Percentiles rank a stretch among this genome's conserved stretches.
phyloP scores from a whole-genome alignment of 371 early-diverging fungal species.

The Circinella umbellata region DNA sequence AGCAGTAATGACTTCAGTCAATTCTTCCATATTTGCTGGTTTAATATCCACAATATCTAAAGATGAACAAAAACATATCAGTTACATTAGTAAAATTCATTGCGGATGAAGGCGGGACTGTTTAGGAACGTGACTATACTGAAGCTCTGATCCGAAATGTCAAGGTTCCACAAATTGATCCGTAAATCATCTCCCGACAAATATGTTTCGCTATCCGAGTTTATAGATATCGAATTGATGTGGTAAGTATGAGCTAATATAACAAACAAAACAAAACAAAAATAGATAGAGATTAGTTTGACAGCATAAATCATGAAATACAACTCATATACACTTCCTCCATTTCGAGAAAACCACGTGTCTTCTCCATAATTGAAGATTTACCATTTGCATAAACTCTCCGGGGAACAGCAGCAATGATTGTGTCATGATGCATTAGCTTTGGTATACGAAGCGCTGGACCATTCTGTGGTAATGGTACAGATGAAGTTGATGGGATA shows the following conservation, averaged over 20 bases:
- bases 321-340: too few relatives aligned
- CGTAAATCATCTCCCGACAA: slow-evolving; percentile 98
- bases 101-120: not conserved
- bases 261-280: not conserved
- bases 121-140: slow-evolving; percentile 60
- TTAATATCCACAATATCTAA: slow-evolving; percentile 99
- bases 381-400: slow-evolving; percentile 91
- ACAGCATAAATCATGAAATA: too few relatives aligned
- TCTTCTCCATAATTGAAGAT: too few relatives aligned
- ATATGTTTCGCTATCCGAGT: slow-evolving; percentile 96
- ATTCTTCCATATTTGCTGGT: slow-evolving; percentile 98
- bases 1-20: slow-evolving; percentile 99
- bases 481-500: slow-evolving; percentile 22
- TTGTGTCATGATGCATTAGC: slow-evolving; percentile 91
- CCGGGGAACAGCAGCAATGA: slow-evolving; percentile 93
- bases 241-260: slow-evolving; percentile 94
- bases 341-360: too few relatives aligned
- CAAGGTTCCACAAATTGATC: slow-evolving; percentile 98
- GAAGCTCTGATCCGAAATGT: slow-evolving; percentile 96
- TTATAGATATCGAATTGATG: slow-evolving; percentile 98
- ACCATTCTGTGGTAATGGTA: slow-evolving; percentile 61
- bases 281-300: too few relatives aligned
- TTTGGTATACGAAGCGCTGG: slow-evolving; percentile 78
- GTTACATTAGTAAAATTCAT: too few relatives aligned
- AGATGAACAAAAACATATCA: not conserved